Base-by-base conservation (phyloP, 495 filamentous ascomycete genomes). In the Neurospora hispaniola region DNA sequence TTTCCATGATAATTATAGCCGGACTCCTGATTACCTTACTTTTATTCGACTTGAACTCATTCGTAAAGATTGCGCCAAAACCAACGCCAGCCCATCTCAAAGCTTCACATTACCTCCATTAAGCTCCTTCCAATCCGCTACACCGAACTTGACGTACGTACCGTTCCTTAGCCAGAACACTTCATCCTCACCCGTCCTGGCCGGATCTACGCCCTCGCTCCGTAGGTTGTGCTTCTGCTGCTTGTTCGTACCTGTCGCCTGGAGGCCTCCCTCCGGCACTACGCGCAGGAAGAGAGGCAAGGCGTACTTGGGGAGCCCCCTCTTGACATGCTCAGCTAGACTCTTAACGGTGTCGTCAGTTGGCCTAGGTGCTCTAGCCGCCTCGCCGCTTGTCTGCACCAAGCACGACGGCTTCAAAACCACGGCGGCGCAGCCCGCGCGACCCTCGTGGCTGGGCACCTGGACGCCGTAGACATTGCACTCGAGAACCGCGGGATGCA, bases 391-490 rank as follows among this genome's bases (percentile, higher is more conserved):
- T 39, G 83, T 74, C 70, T 3, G 69, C 27, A n/a, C 16, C 11
- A 74, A 27, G 18, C 72, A 72, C 9, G 39, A 54, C 16, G 71
- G 81, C 27, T 86, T 80, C 62, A 92, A 82, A 3, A 90, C 81
- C 7, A 96, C 76, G 12, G 91, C 90, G 0, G 91, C 94, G 76
- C 94, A 97, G 3, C 94, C 94, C 0, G 93, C 94, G 7, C 93
- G 86, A 9, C 94, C 94, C 74, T 98, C 94, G 76, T 96, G 93
- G 43, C 91, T 83, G 5, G 94, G 94, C 4, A 98, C 80, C 35
- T 88, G 78, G 0, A 98, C 92, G 35, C 94, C 94, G 74, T 97
- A 98, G 2, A 98, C 94, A 74, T 95, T 96, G 31, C 92, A 90
- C 80, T 97, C 94, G 35, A 86, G 78, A 16, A 97, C 84, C 0